Conservation (phyloP, 139 green algal species). For the Pleodorina starrii region DNA sequence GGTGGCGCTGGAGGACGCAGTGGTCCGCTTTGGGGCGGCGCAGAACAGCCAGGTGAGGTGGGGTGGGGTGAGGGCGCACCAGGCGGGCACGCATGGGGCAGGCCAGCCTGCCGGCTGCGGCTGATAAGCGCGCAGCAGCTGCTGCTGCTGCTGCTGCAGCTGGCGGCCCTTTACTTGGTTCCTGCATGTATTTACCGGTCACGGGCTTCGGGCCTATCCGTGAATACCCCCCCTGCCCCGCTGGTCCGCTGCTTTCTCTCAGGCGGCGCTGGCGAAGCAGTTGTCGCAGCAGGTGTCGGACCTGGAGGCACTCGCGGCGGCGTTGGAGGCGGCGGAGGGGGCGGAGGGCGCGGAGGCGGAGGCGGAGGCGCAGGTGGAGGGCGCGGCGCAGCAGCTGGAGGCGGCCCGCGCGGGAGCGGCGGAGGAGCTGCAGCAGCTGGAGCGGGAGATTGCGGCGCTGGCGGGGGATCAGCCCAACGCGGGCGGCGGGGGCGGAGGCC, state of each 20-base stretch:
- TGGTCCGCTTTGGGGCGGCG: conserved; percentile 61
- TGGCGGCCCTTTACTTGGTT: too few species aligned
- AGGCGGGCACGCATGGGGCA: too few species aligned
- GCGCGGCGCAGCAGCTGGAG: not conserved
- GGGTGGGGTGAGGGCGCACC: too few species aligned
- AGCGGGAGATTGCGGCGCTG: conserved; percentile 6
- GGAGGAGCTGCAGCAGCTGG: conserved; percentile 5
- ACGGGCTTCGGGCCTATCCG: too few species aligned
- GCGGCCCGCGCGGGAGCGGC: not conserved
- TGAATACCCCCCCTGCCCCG: too few species aligned
- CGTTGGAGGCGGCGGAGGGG: not conserved
- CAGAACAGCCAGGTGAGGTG: not conserved
- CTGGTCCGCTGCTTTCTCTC: too few species aligned
- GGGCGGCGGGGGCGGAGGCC: not conserved
- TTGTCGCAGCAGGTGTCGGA: not conserved
- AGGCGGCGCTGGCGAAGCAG: not conserved
- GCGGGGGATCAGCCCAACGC: not conserved
- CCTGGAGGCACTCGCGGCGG: not conserved
- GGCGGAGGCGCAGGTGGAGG: not conserved
- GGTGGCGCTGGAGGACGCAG: conserved; percentile 56
- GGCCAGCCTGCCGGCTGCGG: too few species aligned
- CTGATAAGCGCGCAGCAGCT: too few species aligned
- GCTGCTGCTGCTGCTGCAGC: too few species aligned
- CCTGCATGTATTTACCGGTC: too few species aligned
- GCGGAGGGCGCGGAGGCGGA: not conserved